These are phyloP conservation scores for Volutella citrinella DNA, from an alignment of 2,329 filamentous ascomycete genomes.

Conservation along the genomic window DNA sequence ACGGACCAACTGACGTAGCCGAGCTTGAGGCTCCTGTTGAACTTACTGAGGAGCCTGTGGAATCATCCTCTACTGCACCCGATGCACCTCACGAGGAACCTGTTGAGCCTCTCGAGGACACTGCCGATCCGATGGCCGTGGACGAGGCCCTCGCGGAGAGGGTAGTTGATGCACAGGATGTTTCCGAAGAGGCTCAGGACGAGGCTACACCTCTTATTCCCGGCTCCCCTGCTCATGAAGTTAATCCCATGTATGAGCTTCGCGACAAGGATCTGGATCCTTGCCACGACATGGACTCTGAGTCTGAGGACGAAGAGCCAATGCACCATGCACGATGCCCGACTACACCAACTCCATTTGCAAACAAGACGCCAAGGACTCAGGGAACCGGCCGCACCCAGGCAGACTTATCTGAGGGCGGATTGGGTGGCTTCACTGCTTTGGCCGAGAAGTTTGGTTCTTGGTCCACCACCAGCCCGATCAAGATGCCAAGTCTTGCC, in stretches of 20 bases:
- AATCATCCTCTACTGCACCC: background rate
- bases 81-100: background rate
- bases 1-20: conserved; percentile 2
- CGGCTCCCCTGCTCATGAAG: conserved; percentile 13
- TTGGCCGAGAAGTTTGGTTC: conserved; percentile 58
- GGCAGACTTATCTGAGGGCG: conserved; percentile 23
- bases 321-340: no score
- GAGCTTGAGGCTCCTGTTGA: conserved; percentile 3
- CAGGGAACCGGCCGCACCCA: conserved; percentile 7
- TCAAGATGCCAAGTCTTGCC: conserved; percentile 23
- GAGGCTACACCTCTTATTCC: conserved; percentile 7
- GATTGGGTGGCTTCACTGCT: conserved; percentile 56
- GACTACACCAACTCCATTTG: conserved; percentile 39
- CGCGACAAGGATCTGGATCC: conserved; percentile 46
- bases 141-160: conserved; percentile 16
- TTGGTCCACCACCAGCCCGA: conserved; percentile 60
- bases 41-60: conserved; percentile 1
- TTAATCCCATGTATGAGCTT: conserved; percentile 34
- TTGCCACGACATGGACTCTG: conserved; percentile 43
- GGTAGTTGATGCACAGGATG: conserved; percentile 12
- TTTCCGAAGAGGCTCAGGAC: background rate
- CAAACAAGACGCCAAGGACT: conserved; percentile 21
- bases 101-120: conserved; percentile 14
- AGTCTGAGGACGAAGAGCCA: conserved; percentile 59
- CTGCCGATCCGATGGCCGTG: conserved; percentile 21